Evolutionary conservation across 1,139 yeast species (phyloP).

Genomic region (Candida sojae): DNA sequence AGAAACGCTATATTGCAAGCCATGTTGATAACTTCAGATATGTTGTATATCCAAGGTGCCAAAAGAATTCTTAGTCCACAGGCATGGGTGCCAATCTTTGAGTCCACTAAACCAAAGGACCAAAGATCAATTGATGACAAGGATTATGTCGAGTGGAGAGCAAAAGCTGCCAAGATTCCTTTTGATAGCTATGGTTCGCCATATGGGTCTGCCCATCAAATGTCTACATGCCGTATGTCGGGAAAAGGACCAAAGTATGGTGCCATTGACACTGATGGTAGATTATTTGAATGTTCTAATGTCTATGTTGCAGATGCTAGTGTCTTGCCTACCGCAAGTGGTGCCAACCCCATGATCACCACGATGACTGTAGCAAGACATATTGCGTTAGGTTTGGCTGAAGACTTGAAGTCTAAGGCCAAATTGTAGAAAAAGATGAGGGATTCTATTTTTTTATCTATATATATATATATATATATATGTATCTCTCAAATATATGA

Average conservation of each 20-base stretch:
- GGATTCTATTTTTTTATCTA: too few species aligned
- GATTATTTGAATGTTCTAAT: slow-evolving; percentile 53
- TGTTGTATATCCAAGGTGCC: slow-evolving; percentile 56
- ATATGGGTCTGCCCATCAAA: slow-evolving; percentile 62
- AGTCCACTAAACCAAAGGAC: slow-evolving; percentile 38
- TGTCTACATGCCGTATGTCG: slow-evolving; percentile 58
- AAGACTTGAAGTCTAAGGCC: slow-evolving; percentile 34
- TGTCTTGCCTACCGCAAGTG: slow-evolving; percentile 59
- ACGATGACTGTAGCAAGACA: slow-evolving; percentile 45
- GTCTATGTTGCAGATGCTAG: slow-evolving; percentile 60
- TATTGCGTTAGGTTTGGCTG: slow-evolving; percentile 33
- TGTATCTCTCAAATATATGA: background rate
- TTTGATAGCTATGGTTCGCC: slow-evolving; percentile 31
- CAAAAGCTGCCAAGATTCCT: slow-evolving; percentile 25
- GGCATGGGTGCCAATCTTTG: slow-evolving; percentile 40
- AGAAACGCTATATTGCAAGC: slow-evolving; percentile 43
- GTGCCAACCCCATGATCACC: slow-evolving; percentile 57
- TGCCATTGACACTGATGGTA: slow-evolving; percentile 52
- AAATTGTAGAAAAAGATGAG: slow-evolving; percentile 22
- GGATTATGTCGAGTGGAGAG: slow-evolving; percentile 51
- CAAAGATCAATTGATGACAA: slow-evolving; percentile 43
- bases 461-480: too few species aligned
- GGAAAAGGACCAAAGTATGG: slow-evolving; percentile 51
- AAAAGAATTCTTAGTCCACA: slow-evolving; percentile 44
- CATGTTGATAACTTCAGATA: slow-evolving; percentile 44